phyloP scores from a whole-genome alignment of 257 asterid genomes.

The Primulina tabacum region DNA sequence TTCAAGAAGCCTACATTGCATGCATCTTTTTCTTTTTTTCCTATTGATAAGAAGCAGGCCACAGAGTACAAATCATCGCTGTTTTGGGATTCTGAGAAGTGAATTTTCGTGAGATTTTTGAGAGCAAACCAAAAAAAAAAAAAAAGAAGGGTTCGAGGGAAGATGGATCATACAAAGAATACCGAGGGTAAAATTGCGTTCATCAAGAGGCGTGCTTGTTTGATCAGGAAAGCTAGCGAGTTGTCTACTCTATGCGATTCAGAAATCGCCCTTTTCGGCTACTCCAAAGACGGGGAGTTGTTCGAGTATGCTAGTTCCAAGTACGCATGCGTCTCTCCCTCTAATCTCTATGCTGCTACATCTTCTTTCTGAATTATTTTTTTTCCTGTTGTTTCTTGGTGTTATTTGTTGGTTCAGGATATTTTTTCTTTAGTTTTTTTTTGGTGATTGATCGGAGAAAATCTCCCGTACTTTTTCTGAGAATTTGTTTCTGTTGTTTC shows the following conservation, averaged over 20 bases:
- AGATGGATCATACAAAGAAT: background rate
- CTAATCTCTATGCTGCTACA: background rate
- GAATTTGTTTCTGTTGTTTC: too few species aligned
- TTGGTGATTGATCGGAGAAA: too few species aligned
- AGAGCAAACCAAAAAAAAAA: too few species aligned
- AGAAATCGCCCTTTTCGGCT: background rate
- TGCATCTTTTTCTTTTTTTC: too few species aligned
- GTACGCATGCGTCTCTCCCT: background rate
- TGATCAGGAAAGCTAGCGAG: background rate
- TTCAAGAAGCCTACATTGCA: background rate
- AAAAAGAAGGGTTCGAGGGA: background rate
- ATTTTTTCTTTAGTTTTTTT: too few species aligned
- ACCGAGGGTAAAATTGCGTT: background rate
- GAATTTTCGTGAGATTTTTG: background rate
- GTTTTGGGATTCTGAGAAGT: background rate
- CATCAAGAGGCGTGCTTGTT: background rate
- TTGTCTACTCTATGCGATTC: background rate
- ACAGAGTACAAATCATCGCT: too few species aligned
- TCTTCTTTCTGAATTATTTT: too few species aligned
- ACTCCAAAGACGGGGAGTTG: background rate
- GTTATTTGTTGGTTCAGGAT: background rate
- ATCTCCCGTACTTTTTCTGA: too few species aligned
- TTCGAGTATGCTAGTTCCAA: background rate
- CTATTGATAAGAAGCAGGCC: background rate
- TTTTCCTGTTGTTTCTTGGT: background rate